Evolutionary conservation across 805 yeast genomes (phyloP).

Genomic region (Diddensiella santjacobensis): DNA sequence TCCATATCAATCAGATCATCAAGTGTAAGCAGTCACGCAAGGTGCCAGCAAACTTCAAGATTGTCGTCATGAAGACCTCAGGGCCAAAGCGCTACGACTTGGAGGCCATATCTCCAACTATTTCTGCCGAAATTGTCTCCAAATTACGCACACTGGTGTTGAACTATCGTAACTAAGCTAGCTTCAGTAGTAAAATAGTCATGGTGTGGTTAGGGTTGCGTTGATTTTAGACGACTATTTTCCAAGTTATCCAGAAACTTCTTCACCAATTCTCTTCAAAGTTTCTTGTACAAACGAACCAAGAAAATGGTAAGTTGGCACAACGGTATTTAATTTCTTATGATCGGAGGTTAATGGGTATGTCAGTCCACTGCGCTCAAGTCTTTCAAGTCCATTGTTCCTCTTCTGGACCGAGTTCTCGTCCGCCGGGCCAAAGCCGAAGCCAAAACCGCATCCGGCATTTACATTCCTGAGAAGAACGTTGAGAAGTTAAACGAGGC

Average conservation of each 20-base stretch:
- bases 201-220: not conserved
- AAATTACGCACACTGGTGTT: slow-evolving; percentile 57
- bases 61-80: slow-evolving; percentile 63
- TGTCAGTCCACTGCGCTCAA: slow-evolving; percentile 44
- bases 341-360: not conserved
- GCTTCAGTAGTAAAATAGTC: not conserved
- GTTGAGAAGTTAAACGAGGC: slow-evolving; percentile 92
- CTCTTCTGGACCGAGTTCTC: slow-evolving; percentile 91
- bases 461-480: slow-evolving; percentile 93
- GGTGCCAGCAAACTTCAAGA: slow-evolving; percentile 74
- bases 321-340: too few species aligned
- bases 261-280: not conserved
- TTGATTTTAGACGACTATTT: not conserved
- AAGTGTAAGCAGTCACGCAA: slow-evolving; percentile 74
- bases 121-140: slow-evolving; percentile 72
- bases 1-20: slow-evolving; percentile 74
- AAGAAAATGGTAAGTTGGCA: slow-evolving; percentile 2
- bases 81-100: slow-evolving; percentile 82
- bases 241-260: not conserved
- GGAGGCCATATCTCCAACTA: slow-evolving; percentile 61
- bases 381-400: slow-evolving; percentile 82
- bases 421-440: slow-evolving; percentile 93
- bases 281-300: not conserved
- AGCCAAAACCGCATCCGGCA: slow-evolving; percentile 87
- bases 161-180: slow-evolving; percentile 41